phyloP scores from a whole-genome alignment of 2,329 filamentous ascomycete species.

The Didymella arachidicola region DNA sequence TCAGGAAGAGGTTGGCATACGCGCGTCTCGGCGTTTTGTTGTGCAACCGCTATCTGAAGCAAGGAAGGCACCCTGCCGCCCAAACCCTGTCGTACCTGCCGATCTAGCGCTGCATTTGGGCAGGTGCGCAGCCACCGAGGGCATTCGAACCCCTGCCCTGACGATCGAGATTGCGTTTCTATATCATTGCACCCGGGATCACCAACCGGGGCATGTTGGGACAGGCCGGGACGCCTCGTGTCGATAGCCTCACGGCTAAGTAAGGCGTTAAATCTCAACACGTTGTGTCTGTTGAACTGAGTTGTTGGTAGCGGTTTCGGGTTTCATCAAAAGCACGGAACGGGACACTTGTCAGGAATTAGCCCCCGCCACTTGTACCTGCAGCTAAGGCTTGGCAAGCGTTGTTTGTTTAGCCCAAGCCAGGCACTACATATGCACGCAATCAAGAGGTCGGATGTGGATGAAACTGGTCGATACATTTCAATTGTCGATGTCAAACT shows the following conservation, averaged over 20 bases:
- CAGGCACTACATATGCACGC: conserved; percentile 20
- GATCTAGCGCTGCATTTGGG: conserved; percentile 21
- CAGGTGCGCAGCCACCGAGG: conserved; percentile 19
- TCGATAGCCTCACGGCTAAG: conserved; percentile 4
- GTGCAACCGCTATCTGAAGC: conserved; percentile 27
- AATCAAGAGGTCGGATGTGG: conserved; percentile 4
- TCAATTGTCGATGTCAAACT: not conserved
- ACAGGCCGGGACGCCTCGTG: conserved; percentile 9
- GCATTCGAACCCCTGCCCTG: conserved; percentile 12
- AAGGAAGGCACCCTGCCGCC: conserved; percentile 25
- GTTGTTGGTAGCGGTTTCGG: conserved; percentile 2
- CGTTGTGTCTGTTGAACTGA: conserved; percentile 16
- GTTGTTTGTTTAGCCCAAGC: conserved; percentile 9
- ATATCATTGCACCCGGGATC: conserved; percentile 17
- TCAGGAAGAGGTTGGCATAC: conserved; percentile 28
- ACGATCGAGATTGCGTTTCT: conserved; percentile 21
- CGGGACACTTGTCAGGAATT: conserved; percentile 18
- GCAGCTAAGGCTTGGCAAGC: conserved; percentile 19
- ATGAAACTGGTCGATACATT: conserved; percentile 11
- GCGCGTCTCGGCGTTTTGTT: conserved; percentile 26
- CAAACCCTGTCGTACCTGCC: conserved; percentile 27
- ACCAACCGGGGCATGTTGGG: conserved; percentile 9
- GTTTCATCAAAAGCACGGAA: conserved; percentile 4
- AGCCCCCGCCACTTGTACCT: conserved; percentile 28
- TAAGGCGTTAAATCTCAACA: conserved; percentile 8